Base-by-base conservation (phyloP, 2,329 filamentous ascomycete species). In the Cladosporium oxysporum region DNA sequence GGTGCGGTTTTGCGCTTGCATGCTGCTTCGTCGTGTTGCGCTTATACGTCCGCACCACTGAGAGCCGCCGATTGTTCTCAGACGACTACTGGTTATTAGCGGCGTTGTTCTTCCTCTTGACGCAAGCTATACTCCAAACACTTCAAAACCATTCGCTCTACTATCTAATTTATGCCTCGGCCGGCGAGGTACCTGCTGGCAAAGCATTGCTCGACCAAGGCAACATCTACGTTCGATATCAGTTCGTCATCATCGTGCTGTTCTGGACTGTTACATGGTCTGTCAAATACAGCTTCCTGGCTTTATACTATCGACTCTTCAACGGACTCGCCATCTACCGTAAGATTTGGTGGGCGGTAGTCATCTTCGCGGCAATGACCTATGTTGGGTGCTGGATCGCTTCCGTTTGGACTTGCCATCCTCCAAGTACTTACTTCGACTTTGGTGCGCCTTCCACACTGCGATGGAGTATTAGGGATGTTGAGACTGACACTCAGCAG, bases 1-100 rank as follows among this genome's bases (percentile, higher is more conserved):
- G 60, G 60, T 28, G 49, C 23, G 60, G 60, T 3, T 53, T 53
- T 16, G 60, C 29, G 10, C 60, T 62, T 14, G 60, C 47, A 21
- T 55, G 49, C 47, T 26, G 21, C 49, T 62, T 62, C 12, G 49
- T 53, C 11, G 14, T 62, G 10, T 23, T 62, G 18, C 47, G 60
- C 28, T 44, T 50, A 23, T 55, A 62, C 49, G 60, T 62, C n/a
- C 60, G 60, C 16, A n/a, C 37, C 21, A 55, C 60, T 28, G 60
- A 62, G 26, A 62, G 60, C 49, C 60, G 33, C 6, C 60, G 60
- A 28, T 35, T 62, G 14, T 62, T 37, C 33, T 37, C 60, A 3
- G 60, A 62, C 23, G 60, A 62, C 33, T 62, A 62, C 60, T 62
- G 60, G 60, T 8, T 62, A 5, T 44, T 62, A 14, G 47, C 60